Evolutionary conservation across 495 filamentous ascomycete species (phyloP).

Genomic region (Pseudomonodictys pantanalensis): DNA sequence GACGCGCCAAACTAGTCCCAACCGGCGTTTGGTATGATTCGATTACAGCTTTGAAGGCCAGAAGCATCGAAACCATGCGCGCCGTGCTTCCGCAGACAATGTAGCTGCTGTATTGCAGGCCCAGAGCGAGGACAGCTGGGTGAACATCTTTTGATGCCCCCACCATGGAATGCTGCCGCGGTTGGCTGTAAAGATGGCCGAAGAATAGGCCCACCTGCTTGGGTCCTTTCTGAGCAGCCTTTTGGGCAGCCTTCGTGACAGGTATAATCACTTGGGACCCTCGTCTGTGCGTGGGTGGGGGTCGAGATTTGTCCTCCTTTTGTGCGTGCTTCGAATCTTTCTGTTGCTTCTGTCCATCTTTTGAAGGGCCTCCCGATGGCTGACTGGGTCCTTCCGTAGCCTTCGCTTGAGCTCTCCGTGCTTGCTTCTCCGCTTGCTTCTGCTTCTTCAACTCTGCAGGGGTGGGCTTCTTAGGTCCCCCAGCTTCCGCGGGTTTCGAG

Average conservation of each 20-base stretch:
- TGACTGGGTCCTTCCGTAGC: constrained; percentile 43
- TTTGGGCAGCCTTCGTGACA: constrained; percentile 22
- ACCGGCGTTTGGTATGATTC: constrained; percentile 85
- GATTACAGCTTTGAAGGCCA: constrained; percentile 90
- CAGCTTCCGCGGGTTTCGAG: constrained; percentile 1
- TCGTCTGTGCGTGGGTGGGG: constrained; percentile 40
- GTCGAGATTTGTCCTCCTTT: constrained; percentile 33
- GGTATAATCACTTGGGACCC: constrained; percentile 47
- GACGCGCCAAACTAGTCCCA: constrained; percentile 76
- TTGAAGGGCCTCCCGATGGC: constrained; percentile 12
- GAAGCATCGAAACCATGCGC: constrained; percentile 78
- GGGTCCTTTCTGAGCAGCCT: constrained; percentile 53
- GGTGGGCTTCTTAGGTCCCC: constrained; percentile 14
- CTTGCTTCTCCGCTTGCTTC: constrained; percentile 45
- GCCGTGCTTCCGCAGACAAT: constrained; percentile 86
- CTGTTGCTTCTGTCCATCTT: constrained; percentile 20
- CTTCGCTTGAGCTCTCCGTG: constrained; percentile 60
- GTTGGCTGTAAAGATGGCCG: constrained; percentile 77
- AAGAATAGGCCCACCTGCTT: constrained; percentile 69
- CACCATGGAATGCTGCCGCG: constrained; percentile 64
- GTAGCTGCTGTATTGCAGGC: constrained; percentile 87
- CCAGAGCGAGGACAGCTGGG: constrained; percentile 77
- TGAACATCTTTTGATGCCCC: constrained; percentile 87
- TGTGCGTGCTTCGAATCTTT: constrained; percentile 51
- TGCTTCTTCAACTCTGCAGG: constrained; percentile 35